These are phyloP conservation scores for Hortiboletus campestris DNA, from an alignment of 768 basidiomycete genomes.

Conservation along the genomic window DNA sequence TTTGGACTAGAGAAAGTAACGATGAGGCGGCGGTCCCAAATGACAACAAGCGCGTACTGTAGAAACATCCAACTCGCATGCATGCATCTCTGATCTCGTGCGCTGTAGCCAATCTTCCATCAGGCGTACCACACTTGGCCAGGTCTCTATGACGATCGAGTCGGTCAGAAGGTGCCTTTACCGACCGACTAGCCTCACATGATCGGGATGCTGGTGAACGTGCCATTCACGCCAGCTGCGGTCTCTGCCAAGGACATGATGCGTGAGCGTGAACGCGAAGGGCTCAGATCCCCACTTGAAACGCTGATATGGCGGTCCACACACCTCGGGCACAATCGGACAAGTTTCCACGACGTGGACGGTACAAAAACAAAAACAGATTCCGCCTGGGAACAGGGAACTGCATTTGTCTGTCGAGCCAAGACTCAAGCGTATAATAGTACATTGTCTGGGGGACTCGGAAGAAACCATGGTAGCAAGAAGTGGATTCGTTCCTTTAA, in stretches of 20 bases:
- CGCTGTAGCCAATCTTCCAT: conserved; percentile 47
- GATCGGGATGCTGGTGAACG: conserved; percentile 26
- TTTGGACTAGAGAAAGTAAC: conserved; percentile 54
- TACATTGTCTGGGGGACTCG: too few relatives aligned
- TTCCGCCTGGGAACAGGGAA: too few relatives aligned
- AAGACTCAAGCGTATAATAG: too few relatives aligned
- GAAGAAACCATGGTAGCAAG: too few relatives aligned
- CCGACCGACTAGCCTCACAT: conserved; percentile 22
- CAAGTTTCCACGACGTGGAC: too few relatives aligned
- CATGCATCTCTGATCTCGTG: conserved; percentile 69
- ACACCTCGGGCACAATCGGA: too few relatives aligned
- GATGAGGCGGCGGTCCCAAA: not conserved
- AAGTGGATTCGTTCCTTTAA: too few relatives aligned
- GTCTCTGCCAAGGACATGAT: conserved; percentile 23
- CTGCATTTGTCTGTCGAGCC: too few relatives aligned
- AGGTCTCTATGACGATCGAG: conserved; percentile 21
- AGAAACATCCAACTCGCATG: conserved; percentile 83
- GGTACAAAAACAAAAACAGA: too few relatives aligned
- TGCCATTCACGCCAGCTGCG: conserved; percentile 16
- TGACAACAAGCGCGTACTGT: conserved; percentile 46
- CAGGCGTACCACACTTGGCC: conserved; percentile 14
- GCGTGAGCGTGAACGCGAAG: too few relatives aligned
- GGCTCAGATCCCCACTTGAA: too few relatives aligned
- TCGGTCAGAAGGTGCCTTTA: not conserved
- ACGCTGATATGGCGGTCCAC: too few relatives aligned